Base-by-base conservation (phyloP, 208 protist genomes). In the Crithidia thermophila region DNA sequence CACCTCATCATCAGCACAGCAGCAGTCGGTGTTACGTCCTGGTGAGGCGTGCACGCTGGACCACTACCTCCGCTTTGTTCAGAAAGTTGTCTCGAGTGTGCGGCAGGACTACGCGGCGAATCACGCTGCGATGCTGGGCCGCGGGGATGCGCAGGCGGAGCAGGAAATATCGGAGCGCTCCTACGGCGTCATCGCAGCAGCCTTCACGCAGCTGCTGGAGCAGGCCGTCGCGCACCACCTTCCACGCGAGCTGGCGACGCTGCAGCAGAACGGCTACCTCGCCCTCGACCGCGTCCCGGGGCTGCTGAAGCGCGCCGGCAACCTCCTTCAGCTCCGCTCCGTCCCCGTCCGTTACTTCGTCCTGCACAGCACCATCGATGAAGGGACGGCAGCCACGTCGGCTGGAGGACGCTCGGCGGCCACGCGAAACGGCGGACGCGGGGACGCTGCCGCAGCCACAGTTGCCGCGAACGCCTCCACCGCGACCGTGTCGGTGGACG, bases 321-420 rank as follows among this genome's bases (percentile, higher is more conserved):
- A 80, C 20, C 67, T 75, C 13, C 74, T 94, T 31, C 82, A 88
- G 65, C 71, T 94, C 18, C 81, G 85, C 46, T 67, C 55, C 34
- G 52, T 94, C 11, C 89, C 89, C 23, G 89, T 94, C 27, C 81
- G 89, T 4, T 81, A 86, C 60, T 94, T 94, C 72, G 86, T 94
- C 8, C 72, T 94, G 46, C 89, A 94, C 75, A 92, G 81, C 74
- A 83, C 86, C 21, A 75, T 69, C 5, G 83, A 84, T 27, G 63
- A 68, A 13, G 64, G 53, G 8, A n/a, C 20, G 4, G 55, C 45
- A 2, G 58, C 50, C 13, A 30, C 52, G 2, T 58, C 58, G 3
- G 53, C 63, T 10, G 39, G 36, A 28, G 18, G 46, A n/a, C n/a
- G n/a, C n/a, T n/a, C n/a, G 20, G 1, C 60, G 4, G 55, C 58